phyloP scores from a whole-genome alignment of 2,329 filamentous ascomycete species.

The Coleophoma crateriformis region DNA sequence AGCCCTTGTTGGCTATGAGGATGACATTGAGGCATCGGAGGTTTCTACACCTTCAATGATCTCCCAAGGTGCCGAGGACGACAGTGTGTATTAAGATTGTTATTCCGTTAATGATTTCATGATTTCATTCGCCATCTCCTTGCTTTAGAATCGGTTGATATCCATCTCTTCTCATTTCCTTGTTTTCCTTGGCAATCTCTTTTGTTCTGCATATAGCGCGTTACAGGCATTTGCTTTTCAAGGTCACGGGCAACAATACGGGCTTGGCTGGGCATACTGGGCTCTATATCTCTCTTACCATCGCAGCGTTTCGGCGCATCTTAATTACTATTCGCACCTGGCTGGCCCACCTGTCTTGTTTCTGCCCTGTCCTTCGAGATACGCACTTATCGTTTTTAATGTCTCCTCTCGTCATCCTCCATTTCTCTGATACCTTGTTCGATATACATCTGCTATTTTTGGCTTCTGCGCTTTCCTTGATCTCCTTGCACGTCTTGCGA shows the following conservation, averaged over 20 bases:
- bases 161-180: slow-evolving; percentile 24
- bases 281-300: slow-evolving; percentile 19
- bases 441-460: slow-evolving; percentile 35
- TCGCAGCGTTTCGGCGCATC: slow-evolving; percentile 14
- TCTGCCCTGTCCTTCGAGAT: slow-evolving; percentile 25
- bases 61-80: slow-evolving; percentile 65
- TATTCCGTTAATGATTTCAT: slow-evolving; percentile 25
- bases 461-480: slow-evolving; percentile 7
- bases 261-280: slow-evolving; percentile 30
- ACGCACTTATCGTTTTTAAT: slow-evolving; percentile 11
- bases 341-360: slow-evolving; percentile 29
- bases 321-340: slow-evolving; percentile 26
- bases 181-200: slow-evolving; percentile 15
- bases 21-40: slow-evolving; percentile 66
- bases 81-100: slow-evolving; percentile 56
- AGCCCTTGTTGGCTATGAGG: slow-evolving; percentile 90
- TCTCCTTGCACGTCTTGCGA: slow-evolving; percentile 7
- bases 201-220: slow-evolving; percentile 29
- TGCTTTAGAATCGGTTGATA: slow-evolving; percentile 23
- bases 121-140: slow-evolving; percentile 40
- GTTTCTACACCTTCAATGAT: slow-evolving; percentile 68
- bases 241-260: slow-evolving; percentile 40
- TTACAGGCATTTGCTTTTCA: slow-evolving; percentile 23
- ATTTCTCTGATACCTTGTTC: slow-evolving; percentile 54
- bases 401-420: slow-evolving; percentile 14